A percentile compares a stretch with the other conserved stretches of the same genome.
phyloP scores from a whole-genome alignment of 192 early-diverging fungal genomes.

The Podila verticillata region DNA sequence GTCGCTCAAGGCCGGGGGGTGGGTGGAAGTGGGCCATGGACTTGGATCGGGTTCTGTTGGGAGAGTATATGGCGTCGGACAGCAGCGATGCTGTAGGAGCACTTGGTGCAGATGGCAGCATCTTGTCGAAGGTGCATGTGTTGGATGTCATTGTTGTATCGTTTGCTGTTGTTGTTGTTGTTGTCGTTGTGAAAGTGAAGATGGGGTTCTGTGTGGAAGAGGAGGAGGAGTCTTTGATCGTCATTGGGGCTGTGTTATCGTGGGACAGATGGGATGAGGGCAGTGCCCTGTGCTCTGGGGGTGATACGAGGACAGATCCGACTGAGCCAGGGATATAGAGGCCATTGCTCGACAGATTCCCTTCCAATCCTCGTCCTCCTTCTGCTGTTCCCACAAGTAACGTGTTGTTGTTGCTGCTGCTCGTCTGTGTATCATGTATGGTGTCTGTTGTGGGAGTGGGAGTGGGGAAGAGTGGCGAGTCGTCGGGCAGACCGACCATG shows the following conservation, averaged over 20 bases:
- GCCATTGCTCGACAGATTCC: too few species aligned
- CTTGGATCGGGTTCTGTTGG: slow-evolving; percentile 33
- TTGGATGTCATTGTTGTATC: background rate
- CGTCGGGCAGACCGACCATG: slow-evolving; percentile 43
- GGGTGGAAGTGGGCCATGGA: slow-evolving; percentile 38
- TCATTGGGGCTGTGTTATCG: too few species aligned
- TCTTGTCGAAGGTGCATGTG: background rate
- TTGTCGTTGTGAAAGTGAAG: background rate
- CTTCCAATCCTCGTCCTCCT: too few species aligned
- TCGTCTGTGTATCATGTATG: background rate
- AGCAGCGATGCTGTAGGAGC: background rate
- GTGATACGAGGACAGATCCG: too few species aligned
- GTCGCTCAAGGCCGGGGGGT: background rate
- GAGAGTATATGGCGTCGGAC: slow-evolving; percentile 9
- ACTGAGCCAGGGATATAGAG: too few species aligned
- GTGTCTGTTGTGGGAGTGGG: background rate
- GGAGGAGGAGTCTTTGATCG: background rate
- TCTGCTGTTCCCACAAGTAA: too few species aligned
- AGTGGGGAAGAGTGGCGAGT: slow-evolving; percentile 12
- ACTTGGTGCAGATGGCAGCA: background rate
- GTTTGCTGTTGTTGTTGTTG: too few species aligned
- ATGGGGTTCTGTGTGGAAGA: background rate
- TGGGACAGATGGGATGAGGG: too few species aligned
- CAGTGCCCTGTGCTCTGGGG: too few species aligned
- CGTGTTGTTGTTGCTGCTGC: slow-evolving; percentile 3